A percentile compares a stretch with the other conserved stretches of the same genome.
phyloP scores from a whole-genome alignment of 768 basidiomycete species.

The Termitomyces sp. region DNA sequence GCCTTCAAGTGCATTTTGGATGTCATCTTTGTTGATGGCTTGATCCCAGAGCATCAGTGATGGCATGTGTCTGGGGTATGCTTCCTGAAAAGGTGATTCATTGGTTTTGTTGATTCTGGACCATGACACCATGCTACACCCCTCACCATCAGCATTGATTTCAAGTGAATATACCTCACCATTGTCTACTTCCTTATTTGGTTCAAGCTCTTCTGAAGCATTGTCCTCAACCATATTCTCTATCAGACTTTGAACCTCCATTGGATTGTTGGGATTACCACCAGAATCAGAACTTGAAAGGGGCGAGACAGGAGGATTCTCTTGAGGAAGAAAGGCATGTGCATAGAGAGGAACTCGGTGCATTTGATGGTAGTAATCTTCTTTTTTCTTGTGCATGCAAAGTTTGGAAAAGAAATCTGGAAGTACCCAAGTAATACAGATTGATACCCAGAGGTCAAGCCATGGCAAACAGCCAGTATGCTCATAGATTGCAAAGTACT shows the following conservation, averaged over 20 bases:
- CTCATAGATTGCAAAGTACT: background rate
- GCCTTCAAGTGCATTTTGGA: background rate
- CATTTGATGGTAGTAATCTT: background rate
- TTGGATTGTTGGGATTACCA: background rate
- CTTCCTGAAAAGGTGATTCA: background rate
- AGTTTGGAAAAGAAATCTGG: background rate
- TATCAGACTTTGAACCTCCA: too few relatives aligned
- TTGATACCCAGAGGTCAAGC: background rate
- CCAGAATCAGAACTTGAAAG: background rate
- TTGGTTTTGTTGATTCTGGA: background rate
- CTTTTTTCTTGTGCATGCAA: background rate
- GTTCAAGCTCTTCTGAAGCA: too few relatives aligned
- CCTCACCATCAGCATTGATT: too few relatives aligned
- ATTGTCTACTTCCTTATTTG: background rate
- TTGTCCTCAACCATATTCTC: too few relatives aligned
- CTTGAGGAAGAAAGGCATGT: too few relatives aligned
- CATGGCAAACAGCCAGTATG: background rate
- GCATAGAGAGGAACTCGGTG: background rate
- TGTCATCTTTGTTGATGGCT: background rate
- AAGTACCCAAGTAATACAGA: too few relatives aligned
- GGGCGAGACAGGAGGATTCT: background rate
- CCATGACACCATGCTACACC: too few relatives aligned
- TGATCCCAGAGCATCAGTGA: background rate
- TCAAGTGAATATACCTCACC: background rate
- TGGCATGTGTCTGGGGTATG: background rate